phyloP scores from a whole-genome alignment of 2,329 filamentous ascomycete species.

The Aspergillus jensenii region DNA sequence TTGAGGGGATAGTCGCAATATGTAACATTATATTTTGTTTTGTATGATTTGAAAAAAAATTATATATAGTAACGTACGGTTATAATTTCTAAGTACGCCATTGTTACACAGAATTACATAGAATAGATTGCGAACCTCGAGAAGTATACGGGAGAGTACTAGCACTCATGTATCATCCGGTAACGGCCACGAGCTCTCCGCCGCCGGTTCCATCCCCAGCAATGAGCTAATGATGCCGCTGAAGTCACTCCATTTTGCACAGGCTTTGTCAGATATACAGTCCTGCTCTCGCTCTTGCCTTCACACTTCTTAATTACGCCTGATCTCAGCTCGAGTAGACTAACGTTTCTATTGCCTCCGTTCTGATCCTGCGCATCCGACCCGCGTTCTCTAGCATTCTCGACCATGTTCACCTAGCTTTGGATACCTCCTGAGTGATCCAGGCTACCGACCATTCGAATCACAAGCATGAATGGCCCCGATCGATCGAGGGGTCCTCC shows the following conservation, averaged over 20 bases:
- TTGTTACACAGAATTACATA: conserved; percentile 3
- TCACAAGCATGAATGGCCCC: conserved; percentile 37
- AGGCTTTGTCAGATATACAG: not conserved
- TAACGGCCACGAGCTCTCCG: conserved; percentile 24
- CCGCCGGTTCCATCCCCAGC: conserved; percentile 25
- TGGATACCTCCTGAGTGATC: conserved; percentile 25
- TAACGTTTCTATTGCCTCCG: conserved; percentile 2
- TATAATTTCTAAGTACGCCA: not conserved
- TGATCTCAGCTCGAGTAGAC: conserved; percentile 5
- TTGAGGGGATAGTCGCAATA: not conserved
- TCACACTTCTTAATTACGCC: not conserved
- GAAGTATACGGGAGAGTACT: not conserved
- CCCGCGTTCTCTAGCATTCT: conserved; percentile 19
- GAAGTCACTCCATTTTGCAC: conserved; percentile 14
- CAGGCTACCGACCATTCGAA: conserved; percentile 19
- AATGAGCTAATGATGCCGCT: conserved; percentile 29
- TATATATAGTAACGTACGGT: not conserved
- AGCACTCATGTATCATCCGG: conserved; percentile 6
- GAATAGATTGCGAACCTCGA: not conserved
- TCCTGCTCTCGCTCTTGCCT: not conserved
- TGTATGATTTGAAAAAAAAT: not conserved
- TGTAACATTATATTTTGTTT: not conserved
- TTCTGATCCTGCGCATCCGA: conserved; percentile 8
- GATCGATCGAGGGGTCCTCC: conserved; percentile 36
- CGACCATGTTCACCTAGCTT: conserved; percentile 36